Base-by-base conservation (phyloP, 2,329 filamentous ascomycete species). In the Neofusicoccum laricinum region DNA sequence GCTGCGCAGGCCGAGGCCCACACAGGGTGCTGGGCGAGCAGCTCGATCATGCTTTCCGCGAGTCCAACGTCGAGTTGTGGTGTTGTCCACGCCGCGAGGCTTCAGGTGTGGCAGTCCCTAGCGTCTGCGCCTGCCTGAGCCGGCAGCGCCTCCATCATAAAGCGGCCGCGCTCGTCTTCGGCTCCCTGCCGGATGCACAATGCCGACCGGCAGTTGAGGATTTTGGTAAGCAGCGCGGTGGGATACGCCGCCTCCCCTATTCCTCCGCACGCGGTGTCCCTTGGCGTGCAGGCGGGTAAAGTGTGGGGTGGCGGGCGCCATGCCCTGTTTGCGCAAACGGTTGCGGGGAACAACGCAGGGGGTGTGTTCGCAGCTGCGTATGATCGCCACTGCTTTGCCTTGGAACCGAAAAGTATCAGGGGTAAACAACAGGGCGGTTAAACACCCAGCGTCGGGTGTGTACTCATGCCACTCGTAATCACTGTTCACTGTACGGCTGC, bases 1-100 rank as follows among this genome's bases (percentile, higher is more conserved):
- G 64, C 63, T 12, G 66, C 69, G 6, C 58, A 61, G 45, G 58
- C 58, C 34, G 46, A 61, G 14, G 43, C 45, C 58, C 58, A 61
- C 43, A 61, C 58, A 8, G 58, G 58, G 17, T 49, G 46, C 58
- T 50, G 46, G 19, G 41, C 32, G n/a, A 59, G 30, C 12, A 46
- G 15, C 55, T 59, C 55, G 36, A 59, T 46, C 55, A 59, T 59
- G n/a, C 6, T 38, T 15, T 6, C 2, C 41, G n/a, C 17, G n/a
- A 10, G 25, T 19, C 17, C n/a, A 30, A 15, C 40, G 25, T 19
- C 25, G 25, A 46, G 17, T n/a, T n/a, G n/a, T n/a, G n/a, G n/a
- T n/a, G n/a, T n/a, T n/a, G 21, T 15, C 40, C 15, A 45, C 53
- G 8, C 40, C 53, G 40, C 34, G 21, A 45, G 36, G 40, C 53